These are phyloP conservation scores for Rhizopus delemar DNA, from an alignment of 371 early-diverging fungal genomes.

Conservation along the genomic window DNA sequence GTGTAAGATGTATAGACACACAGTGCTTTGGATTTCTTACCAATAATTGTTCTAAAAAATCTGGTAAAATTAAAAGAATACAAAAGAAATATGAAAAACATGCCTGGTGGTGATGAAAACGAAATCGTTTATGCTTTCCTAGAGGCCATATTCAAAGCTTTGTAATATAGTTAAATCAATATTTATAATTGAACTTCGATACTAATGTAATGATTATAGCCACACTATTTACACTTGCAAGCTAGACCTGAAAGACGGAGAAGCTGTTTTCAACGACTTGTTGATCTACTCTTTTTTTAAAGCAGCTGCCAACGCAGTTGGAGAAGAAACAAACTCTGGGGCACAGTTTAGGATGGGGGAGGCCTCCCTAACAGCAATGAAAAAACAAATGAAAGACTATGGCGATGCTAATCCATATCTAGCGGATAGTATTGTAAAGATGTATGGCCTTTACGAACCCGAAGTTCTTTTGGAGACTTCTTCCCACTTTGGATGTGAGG, in stretches of 20 bases:
- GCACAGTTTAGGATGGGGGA: conserved; percentile 1
- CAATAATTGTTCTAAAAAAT: neutral
- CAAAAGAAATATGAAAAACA: conserved; percentile 1
- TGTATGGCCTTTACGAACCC: neutral
- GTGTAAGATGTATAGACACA: conserved; percentile 5
- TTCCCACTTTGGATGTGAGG: neutral
- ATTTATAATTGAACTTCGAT: neutral
- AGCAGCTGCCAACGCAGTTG: too few relatives aligned
- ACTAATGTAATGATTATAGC: neutral
- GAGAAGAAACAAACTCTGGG: too few relatives aligned
- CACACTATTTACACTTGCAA: too few relatives aligned
- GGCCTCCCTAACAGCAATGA: neutral
- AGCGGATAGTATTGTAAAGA: neutral
- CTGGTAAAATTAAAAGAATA: neutral
- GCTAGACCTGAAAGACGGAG: too few relatives aligned
- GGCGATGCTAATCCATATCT: neutral
- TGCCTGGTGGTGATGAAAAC: neutral
- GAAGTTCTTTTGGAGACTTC: conserved; percentile 2
- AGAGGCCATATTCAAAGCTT: neutral
- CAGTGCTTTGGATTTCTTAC: neutral
- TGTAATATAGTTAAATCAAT: neutral
- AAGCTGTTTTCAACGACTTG: too few relatives aligned
- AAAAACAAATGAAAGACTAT: neutral
- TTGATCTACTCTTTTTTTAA: too few relatives aligned
- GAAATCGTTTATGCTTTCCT: conserved; percentile 2